phyloP scores from a whole-genome alignment of 2,329 filamentous ascomycete genomes.

The Ceratocystis papillata region DNA sequence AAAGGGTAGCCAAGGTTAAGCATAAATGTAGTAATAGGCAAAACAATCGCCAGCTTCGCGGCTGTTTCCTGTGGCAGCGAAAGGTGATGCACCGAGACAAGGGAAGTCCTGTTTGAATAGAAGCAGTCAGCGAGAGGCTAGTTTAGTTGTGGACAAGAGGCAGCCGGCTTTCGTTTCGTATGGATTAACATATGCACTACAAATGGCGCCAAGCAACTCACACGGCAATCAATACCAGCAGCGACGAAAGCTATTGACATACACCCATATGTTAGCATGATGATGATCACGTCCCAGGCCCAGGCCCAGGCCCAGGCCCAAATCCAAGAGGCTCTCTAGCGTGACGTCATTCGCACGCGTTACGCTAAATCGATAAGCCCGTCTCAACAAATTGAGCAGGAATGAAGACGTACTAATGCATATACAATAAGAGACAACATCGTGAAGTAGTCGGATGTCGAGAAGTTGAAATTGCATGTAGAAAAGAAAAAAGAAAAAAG shows the following conservation, averaged over 20 bases:
- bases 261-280: not conserved
- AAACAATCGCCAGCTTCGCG: constrained; percentile 11
- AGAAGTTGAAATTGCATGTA: no score
- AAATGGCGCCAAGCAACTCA: not conserved
- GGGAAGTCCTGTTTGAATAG: not conserved
- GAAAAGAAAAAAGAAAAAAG: not conserved
- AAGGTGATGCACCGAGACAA: constrained; percentile 11
- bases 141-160: not conserved
- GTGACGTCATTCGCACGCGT: not conserved
- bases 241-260: not conserved
- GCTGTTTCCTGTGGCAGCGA: constrained; percentile 21
- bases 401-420: constrained; percentile 5
- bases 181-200: not conserved
- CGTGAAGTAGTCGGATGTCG: not conserved
- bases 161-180: no score
- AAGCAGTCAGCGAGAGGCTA: not conserved
- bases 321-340: no score
- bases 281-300: no score
- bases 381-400: not conserved
- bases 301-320: no score
- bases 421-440: constrained; percentile 11
- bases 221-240: constrained; percentile 10
- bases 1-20: constrained; percentile 10
- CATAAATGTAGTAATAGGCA: constrained; percentile 15
- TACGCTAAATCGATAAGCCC: no score